Evolutionary conservation across 495 filamentous ascomycete species (phyloP), one percentile per base, ranked within the genome.

Genomic region (Penicillium cinerascens): DNA sequence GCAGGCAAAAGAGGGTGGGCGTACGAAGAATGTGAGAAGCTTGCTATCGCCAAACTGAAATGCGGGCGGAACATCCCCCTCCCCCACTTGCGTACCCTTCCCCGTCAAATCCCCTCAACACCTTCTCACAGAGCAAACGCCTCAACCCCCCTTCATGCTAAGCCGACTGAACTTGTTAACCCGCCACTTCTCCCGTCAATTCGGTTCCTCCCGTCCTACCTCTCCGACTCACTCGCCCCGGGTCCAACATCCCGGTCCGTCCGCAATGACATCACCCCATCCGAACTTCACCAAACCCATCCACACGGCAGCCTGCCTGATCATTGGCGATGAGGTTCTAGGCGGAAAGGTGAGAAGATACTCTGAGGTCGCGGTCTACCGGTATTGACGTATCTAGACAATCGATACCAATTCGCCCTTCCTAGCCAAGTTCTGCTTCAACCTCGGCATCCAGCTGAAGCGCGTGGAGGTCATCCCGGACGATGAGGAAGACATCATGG

Each of bases 251-350:
- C 56, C 15, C 45, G 44, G 40, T 55, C 60, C 47, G 49, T 55
- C 56, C 65, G 64, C 78, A 54, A 88, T 87, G 78, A 77, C 81
- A 71, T 80, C 76, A 74, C 68, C 71, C 53, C 29, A 33, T 61
- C 66, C 22, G 70, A 77, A 33, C 29, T 33, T 33, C 51, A 76
- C 75, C 44, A 79, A 79, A 58, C 82, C 77, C 51, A 93, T 96
- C 52, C 83, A 91, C 63, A 97, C 92, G 43, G 93, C 93, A 25
- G 93, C 88, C 51, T 96, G 91, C 64, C 73, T 98, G 42, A 91
- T 98, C 56, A 98, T 98, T 58, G 93, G 93, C 18, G 92, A 98
- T 70, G 93, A 98, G 65, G 89, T 98, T 4, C 78, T 98, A 3
- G 90, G 89, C n/a, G 93, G 93, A 54, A 98, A 98, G 87, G 92